phyloP scores from a whole-genome alignment of 495 filamentous ascomycete genomes.

The Sabuloglossum arenarium region DNA sequence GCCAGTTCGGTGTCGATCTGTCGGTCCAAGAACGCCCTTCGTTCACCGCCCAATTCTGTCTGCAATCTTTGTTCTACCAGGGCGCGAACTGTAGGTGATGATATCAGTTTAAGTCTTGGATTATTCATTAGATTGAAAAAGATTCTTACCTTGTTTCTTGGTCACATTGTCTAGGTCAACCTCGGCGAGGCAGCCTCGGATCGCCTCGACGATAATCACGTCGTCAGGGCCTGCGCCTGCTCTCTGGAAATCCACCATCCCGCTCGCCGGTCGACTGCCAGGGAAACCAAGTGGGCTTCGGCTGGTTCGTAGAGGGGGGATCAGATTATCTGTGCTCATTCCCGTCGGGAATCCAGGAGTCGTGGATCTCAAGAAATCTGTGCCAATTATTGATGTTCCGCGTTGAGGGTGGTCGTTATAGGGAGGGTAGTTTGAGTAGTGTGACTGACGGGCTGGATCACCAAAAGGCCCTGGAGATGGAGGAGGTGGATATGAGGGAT shows the following conservation, averaged over 20 bases:
- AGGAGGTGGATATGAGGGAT: constrained; percentile 9
- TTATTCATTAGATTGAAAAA: constrained; percentile 1
- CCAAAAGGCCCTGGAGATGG: not conserved
- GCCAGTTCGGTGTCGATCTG: constrained; percentile 87
- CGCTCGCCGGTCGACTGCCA: constrained; percentile 39
- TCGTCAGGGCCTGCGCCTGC: constrained; percentile 44
- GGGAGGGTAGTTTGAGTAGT: constrained; percentile 23
- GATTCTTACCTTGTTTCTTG: constrained; percentile 67
- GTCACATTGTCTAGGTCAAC: constrained; percentile 90
- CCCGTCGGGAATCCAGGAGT: constrained; percentile 7
- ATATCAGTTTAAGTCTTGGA: constrained; percentile 10
- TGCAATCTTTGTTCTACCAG: constrained; percentile 84
- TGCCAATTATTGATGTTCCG: constrained; percentile 36
- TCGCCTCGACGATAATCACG: constrained; percentile 53
- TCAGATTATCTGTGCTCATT: constrained; percentile 37
- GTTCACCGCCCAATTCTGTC: constrained; percentile 65
- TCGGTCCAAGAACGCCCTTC: constrained; percentile 64
- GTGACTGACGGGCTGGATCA: constrained; percentile 3
- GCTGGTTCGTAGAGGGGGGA: constrained; percentile 23
- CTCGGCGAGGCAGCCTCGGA: constrained; percentile 63
- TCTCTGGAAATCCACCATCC: constrained; percentile 51
- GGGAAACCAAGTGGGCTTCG: constrained; percentile 28
- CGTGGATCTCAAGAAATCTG: constrained; percentile 28
- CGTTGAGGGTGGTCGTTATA: constrained; percentile 31
- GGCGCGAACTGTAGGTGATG: constrained; percentile 36